phyloP scores from a whole-genome alignment of 192 early-diverging fungal species.

The Lobosporangium transversale region DNA sequence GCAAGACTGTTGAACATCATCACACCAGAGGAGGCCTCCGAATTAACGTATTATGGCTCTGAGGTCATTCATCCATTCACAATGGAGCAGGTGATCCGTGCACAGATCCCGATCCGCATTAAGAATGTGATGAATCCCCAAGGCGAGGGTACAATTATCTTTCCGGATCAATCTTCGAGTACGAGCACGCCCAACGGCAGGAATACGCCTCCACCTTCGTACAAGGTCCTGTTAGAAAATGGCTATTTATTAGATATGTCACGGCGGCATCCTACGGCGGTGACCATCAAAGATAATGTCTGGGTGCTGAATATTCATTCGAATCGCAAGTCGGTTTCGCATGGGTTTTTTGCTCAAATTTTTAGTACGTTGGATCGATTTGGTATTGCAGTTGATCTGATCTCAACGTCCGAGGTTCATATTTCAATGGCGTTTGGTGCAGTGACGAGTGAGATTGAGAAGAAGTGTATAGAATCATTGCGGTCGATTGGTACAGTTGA shows the following conservation, averaged over 20 bases:
- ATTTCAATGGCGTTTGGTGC: constrained; percentile 86
- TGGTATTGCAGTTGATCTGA: constrained; percentile 94
- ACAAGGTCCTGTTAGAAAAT: constrained; percentile 72
- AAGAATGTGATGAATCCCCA: constrained; percentile 96
- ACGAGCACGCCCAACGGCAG: constrained; percentile 60
- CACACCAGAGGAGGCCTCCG: constrained; percentile 97
- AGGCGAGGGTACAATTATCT: constrained; percentile 93
- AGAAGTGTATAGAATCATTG: constrained; percentile 83
- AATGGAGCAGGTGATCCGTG: constrained; percentile 99
- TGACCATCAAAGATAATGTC: constrained; percentile 98
- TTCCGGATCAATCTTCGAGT: constrained; percentile 76
- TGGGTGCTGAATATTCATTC: constrained; percentile 97
- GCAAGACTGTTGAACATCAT: constrained; percentile 91
- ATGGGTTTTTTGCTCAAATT: constrained; percentile 98
- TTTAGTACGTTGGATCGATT: constrained; percentile 90
- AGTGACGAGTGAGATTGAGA: constrained; percentile 70
- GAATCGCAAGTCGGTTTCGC: constrained; percentile 93
- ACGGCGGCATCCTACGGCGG: constrained; percentile 90
- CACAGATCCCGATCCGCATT: constrained; percentile 97
- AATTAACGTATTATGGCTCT: constrained; percentile 96
- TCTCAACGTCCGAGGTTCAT: constrained; percentile 93
- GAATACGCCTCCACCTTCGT: constrained; percentile 61
- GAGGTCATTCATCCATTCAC: constrained; percentile 99
- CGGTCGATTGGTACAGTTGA: constrained; percentile 84
- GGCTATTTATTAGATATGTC: constrained; percentile 79